Conservation (phyloP, 1,284 basidiomycete species). For the Ceratobasidium theobromae region DNA sequence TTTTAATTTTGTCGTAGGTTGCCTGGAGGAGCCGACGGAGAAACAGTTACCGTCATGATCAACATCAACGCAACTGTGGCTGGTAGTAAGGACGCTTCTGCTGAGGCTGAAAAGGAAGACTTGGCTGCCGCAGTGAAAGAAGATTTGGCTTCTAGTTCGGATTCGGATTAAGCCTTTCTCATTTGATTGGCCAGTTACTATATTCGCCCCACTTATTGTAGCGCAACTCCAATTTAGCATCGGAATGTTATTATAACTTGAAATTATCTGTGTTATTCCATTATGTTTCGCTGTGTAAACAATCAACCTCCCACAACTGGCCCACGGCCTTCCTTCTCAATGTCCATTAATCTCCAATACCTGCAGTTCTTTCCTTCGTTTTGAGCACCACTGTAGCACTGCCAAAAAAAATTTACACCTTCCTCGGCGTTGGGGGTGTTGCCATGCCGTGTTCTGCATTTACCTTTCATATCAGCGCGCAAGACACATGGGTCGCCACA, state of each 20-base stretch:
- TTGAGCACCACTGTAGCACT: constrained; percentile 77
- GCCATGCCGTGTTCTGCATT: neutral
- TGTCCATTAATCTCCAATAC: constrained; percentile 79
- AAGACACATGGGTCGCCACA: constrained; percentile 57
- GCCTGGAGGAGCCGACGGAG: constrained; percentile 53
- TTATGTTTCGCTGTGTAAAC: too few relatives aligned
- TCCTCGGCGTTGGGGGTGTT: constrained; percentile 36
- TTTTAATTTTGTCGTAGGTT: neutral
- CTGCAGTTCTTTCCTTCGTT: constrained; percentile 84
- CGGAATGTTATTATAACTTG: too few relatives aligned
- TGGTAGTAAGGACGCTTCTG: constrained; percentile 64
- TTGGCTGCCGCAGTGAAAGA: constrained; percentile 21
- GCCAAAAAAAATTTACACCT: constrained; percentile 77
- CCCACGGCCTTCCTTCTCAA: constrained; percentile 69
- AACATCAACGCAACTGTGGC: constrained; percentile 69
- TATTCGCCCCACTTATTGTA: too few relatives aligned
- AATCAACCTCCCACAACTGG: constrained; percentile 39
- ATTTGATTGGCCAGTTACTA: constrained; percentile 5
- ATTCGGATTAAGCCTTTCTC: constrained; percentile 29
- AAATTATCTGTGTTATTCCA: too few relatives aligned
- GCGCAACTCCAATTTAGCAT: too few relatives aligned
- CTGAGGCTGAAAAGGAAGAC: constrained; percentile 45
- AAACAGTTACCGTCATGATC: constrained; percentile 72
- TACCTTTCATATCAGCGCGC: constrained; percentile 36
- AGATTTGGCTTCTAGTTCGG: constrained; percentile 5